A percentile compares a stretch with the other conserved stretches of the same genome.
These are phyloP conservation scores for Paspalum vaginatum DNA, from an alignment of 176 grass and related monocot genomes.

Conservation along the genomic window DNA sequence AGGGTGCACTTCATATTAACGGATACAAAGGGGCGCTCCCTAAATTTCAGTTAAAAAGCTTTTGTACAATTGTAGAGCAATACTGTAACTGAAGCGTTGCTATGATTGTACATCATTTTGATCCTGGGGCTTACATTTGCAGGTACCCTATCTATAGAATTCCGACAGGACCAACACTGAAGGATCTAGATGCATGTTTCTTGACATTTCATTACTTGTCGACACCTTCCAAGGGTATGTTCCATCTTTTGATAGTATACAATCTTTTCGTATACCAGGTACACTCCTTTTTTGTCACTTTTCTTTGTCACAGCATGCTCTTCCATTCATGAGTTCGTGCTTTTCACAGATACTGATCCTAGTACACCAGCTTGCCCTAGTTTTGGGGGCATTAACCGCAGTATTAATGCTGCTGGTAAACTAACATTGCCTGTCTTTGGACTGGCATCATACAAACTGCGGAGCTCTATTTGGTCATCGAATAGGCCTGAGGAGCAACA, in stretches of 20 bases:
- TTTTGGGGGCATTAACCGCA: slow-evolving; percentile 42
- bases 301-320: background rate
- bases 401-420: slow-evolving; percentile 33
- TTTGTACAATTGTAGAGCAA: slow-evolving; percentile 35
- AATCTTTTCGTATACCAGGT: slow-evolving; percentile 8
- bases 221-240: slow-evolving; percentile 59
- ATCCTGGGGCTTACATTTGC: slow-evolving; percentile 49
- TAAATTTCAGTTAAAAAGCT: slow-evolving; percentile 23
- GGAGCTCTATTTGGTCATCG: slow-evolving; percentile 64
- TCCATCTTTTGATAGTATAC: background rate
- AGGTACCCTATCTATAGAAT: slow-evolving; percentile 99
- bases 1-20: background rate
- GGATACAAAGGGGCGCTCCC: slow-evolving; percentile 2
- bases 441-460: slow-evolving; percentile 78
- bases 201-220: slow-evolving; percentile 83
- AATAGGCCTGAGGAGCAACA: slow-evolving; percentile 52
- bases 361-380: slow-evolving; percentile 16
- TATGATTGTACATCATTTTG: slow-evolving; percentile 31
- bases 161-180: slow-evolving; percentile 89
- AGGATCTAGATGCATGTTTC: slow-evolving; percentile 91
- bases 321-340: background rate
- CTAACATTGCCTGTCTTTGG: slow-evolving; percentile 68
- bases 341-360: slow-evolving; percentile 43
- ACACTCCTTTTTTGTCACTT: background rate
- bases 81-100: background rate